phyloP scores from a whole-genome alignment of 202 grass and related monocot genomes.

The Setaria italica region DNA sequence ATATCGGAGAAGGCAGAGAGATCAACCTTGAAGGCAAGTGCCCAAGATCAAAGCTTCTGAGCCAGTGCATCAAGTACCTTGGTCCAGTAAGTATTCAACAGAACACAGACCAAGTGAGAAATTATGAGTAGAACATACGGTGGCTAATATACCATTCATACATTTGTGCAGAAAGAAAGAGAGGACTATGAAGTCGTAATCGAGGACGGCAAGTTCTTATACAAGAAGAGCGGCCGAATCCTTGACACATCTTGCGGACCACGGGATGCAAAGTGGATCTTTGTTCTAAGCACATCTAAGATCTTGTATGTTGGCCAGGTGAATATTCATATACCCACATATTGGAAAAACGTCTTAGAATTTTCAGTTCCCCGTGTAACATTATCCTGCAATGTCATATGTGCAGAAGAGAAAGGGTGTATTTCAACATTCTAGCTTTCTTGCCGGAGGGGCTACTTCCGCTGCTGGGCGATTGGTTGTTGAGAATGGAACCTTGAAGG shows the following conservation, averaged over 20 bases:
- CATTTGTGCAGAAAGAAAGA: conserved; percentile 80
- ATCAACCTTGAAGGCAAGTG: conserved; percentile 79
- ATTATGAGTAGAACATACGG: not conserved
- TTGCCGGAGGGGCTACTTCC: conserved; percentile 91
- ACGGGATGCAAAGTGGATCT: conserved; percentile 87
- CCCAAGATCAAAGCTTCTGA: conserved; percentile 66
- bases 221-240: conserved; percentile 64
- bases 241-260: conserved; percentile 55
- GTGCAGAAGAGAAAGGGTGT: conserved; percentile 92
- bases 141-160: conserved; percentile 19
- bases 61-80: conserved; percentile 97
- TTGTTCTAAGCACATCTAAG: conserved; percentile 93
- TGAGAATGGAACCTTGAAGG: conserved; percentile 81
- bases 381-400: not conserved
- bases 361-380: conserved; percentile 12
- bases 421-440: conserved; percentile 98
- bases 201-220: conserved; percentile 78
- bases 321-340: conserved; percentile 28
- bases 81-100: conserved; percentile 69
- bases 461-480: conserved; percentile 80
- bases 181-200: conserved; percentile 79
- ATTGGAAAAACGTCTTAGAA: not conserved
- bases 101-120: not conserved
- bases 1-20: conserved; percentile 91
- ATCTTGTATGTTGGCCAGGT: conserved; percentile 87